These are phyloP conservation scores for Rhodotorula taiwanensis DNA, from an alignment of 768 basidiomycete genomes.

Conservation along the genomic window DNA sequence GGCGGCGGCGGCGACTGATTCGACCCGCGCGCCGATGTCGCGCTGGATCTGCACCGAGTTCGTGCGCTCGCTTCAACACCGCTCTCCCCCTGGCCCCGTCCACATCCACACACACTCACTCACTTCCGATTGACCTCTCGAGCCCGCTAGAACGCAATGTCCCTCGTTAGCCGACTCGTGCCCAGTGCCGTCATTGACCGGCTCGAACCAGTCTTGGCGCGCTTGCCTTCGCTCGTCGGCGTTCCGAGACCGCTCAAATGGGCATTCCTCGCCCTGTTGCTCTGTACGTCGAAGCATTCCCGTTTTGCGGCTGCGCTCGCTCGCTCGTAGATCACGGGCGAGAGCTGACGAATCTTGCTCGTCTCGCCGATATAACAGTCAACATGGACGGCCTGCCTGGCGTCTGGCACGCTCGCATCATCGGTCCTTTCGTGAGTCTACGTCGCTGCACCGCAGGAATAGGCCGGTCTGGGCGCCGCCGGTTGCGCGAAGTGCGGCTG, in stretches of 20 bases:
- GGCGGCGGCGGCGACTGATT: too few species aligned
- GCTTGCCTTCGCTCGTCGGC: not conserved
- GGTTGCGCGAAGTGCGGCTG: too few species aligned
- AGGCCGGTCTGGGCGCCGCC: too few species aligned
- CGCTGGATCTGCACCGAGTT: too few species aligned
- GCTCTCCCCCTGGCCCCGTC: too few species aligned
- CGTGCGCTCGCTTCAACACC: too few species aligned
- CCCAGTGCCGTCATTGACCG: not conserved
- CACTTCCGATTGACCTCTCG: not conserved
- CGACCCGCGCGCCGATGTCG: too few species aligned
- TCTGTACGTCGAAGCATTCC: not conserved
- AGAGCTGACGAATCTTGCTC: not conserved
- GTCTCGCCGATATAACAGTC: not conserved
- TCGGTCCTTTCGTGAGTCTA: slow-evolving; percentile 19
- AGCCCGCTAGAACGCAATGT: too few species aligned
- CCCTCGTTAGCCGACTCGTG: not conserved
- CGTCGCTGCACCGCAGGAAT: too few species aligned
- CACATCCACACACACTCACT: too few species aligned
- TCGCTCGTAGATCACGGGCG: not conserved
- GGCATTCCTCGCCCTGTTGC: slow-evolving; percentile 1
- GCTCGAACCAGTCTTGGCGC: not conserved
- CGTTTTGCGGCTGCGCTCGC: too few species aligned
- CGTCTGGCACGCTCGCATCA: slow-evolving; percentile 22
- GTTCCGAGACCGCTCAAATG: slow-evolving; percentile 17
- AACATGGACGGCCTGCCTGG: slow-evolving; percentile 13